These are phyloP conservation scores for Yueomyces sp. DNA, from an alignment of 805 yeast genomes.

Conservation along the genomic window DNA sequence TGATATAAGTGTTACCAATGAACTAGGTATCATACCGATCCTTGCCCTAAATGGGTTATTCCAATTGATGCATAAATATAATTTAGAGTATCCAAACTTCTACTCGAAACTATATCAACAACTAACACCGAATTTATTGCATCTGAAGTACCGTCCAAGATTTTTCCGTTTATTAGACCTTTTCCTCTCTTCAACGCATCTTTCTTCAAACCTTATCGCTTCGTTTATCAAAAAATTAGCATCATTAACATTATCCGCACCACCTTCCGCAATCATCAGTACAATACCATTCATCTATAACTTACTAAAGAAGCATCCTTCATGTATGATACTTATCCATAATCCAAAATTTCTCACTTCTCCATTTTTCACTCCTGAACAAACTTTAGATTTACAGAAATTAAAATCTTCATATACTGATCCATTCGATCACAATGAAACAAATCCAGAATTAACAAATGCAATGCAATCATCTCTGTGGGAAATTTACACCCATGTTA, in stretches of 20 bases:
- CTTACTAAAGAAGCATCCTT: constrained; percentile 79
- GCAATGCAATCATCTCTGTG: constrained; percentile 83
- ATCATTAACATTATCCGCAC: constrained; percentile 58
- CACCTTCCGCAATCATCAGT: constrained; percentile 81
- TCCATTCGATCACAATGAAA: constrained; percentile 50
- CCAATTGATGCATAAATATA: constrained; percentile 66
- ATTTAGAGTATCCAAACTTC: constrained; percentile 86
- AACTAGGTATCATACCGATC: constrained; percentile 47
- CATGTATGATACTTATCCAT: constrained; percentile 84
- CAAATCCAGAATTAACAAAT: constrained; percentile 63
- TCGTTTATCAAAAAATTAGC: constrained; percentile 79
- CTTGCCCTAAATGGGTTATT: constrained; percentile 80
- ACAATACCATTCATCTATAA: constrained; percentile 87
- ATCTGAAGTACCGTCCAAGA: constrained; percentile 69
- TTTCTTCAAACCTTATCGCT: constrained; percentile 72
- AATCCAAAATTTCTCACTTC: constrained; percentile 20
- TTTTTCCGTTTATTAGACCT: constrained; percentile 79
- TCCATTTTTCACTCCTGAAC: constrained; percentile 15
- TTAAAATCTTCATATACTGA: constrained; percentile 32
- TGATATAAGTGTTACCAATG: constrained; percentile 19
- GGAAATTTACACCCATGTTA: constrained; percentile 72
- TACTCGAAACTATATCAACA: constrained; percentile 70
- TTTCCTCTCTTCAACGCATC: constrained; percentile 75
- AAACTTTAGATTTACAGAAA: constrained; percentile 14
- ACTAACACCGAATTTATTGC: constrained; percentile 62